Base-by-base conservation (phyloP, 192 early-diverging fungal species). In the Backusella sp. region DNA sequence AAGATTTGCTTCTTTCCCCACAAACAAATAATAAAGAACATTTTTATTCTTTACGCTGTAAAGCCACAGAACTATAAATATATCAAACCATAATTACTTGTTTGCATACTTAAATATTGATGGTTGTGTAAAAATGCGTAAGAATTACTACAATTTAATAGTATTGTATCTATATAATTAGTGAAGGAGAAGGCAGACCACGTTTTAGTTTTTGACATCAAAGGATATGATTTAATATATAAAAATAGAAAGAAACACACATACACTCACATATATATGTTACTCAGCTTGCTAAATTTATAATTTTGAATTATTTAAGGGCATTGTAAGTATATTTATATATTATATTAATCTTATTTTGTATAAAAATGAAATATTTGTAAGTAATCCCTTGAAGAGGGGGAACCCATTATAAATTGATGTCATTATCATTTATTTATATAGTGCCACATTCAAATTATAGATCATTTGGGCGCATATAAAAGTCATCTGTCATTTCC, bases 271-370 rank as follows among this genome's bases (percentile, higher is more conserved):
- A 26, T 26, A 59, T 23, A 21, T 59, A 32, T 32, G 32, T 59
- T 59, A 59, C 53, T 59, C 23, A 59, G 53, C 53, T 26, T 23
- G 53, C 21, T 59, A 59, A 59, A 59, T 23, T 26, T 59, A 59
- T 21, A 21, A 6, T 9, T 4, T 59, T 59, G 21, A 59, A 23
- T 23, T 59, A 26, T 59, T 21, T 59, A 59, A 59, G n/a, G 53
- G 53, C 6, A 26, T 59, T 21, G 7, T 26, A 59, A 9, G 11
- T 59, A 0, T 59, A 59, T 59, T 59, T 59, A 59, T 59, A 59
- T 26, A 59, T 59, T 59, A 59, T 59, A 59, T 26, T 59, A 59
- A 59, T 59, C 53, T 59, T 59, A 59, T 26, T 59, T 59, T 59
- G 9, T 59, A 26, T 59, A 59, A 59, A 59, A 26, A 21, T 21